A percentile compares a stretch with the other conserved stretches of the same genome.
phyloP scores from a whole-genome alignment of 2,329 filamentous ascomycete species.

The Macroventuria anomochaeta region DNA sequence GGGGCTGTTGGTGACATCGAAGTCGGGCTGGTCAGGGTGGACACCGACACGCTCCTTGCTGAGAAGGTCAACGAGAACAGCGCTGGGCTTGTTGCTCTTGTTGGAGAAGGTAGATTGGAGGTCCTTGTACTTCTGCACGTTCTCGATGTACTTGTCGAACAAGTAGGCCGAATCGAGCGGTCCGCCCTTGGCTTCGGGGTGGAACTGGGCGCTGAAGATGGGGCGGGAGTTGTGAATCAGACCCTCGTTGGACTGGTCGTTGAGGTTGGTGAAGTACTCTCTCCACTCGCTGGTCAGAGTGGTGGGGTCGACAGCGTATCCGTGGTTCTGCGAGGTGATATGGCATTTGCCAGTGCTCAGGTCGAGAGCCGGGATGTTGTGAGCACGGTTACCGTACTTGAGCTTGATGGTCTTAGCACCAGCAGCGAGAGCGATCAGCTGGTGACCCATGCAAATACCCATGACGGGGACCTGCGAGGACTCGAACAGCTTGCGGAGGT shows the following conservation, averaged over 20 bases:
- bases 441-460: conserved; percentile 97
- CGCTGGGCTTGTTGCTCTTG: conserved; percentile 85
- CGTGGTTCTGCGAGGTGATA: conserved; percentile 98
- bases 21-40: conserved; percentile 49
- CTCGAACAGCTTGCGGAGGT: conserved; percentile 89
- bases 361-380: conserved; percentile 97
- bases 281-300: conserved; percentile 88
- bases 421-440: conserved; percentile 87
- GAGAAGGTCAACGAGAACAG: conserved; percentile 87
- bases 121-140: conserved; percentile 87
- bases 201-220: conserved; percentile 99
- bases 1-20: conserved; percentile 36
- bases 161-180: conserved; percentile 95
- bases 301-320: conserved; percentile 87
- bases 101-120: conserved; percentile 73
- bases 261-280: conserved; percentile 98
- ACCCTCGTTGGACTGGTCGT: conserved; percentile 96
- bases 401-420: conserved; percentile 94
- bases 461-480: conserved; percentile 90
- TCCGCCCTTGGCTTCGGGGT: conserved; percentile 96
- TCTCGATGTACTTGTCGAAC: conserved; percentile 95
- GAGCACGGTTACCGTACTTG: conserved; percentile 98
- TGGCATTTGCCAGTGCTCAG: conserved; percentile 96
- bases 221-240: conserved; percentile 96
- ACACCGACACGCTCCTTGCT: conserved; percentile 96